Conservation (phyloP, 148 eudicot genomes). For the Diospyros lotus region DNA sequence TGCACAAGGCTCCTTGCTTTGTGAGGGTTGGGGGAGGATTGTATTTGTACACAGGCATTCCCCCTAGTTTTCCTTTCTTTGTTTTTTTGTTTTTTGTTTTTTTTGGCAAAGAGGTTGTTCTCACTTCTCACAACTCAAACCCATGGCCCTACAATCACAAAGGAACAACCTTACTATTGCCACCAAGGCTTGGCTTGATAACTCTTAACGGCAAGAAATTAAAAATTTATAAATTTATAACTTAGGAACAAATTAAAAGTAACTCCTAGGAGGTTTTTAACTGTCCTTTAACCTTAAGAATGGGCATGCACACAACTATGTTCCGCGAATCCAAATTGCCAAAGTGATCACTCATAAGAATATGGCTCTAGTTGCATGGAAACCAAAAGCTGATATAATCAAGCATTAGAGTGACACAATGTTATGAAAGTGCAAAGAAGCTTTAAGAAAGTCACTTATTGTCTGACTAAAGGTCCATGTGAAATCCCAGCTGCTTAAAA, state of each 20-base stretch:
- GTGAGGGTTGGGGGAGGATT: no score
- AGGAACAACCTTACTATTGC: no score
- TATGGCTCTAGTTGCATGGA: not conserved
- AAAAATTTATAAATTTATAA: not conserved
- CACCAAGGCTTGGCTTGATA: not conserved
- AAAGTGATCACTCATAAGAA: not conserved
- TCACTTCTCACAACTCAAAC: no score
- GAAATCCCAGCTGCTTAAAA: not conserved
- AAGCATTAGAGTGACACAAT: not conserved
- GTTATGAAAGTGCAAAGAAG: not conserved
- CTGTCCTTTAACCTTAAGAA: not conserved
- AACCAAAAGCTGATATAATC: not conserved
- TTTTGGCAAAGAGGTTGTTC: no score
- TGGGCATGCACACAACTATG: not conserved
- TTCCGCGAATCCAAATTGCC: not conserved
- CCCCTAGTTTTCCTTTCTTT: no score
- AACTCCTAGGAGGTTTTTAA: not conserved
- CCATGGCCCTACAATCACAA: no score
- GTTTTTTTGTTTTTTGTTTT: no score
- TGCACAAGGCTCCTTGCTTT: no score
- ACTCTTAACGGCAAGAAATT: not conserved
- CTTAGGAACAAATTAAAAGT: not conserved
- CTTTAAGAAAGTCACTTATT: not conserved
- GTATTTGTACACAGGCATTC: no score
- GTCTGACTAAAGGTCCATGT: not conserved